Conservation (phyloP, 371 early-diverging fungal species). For the Mucor mucedo region DNA sequence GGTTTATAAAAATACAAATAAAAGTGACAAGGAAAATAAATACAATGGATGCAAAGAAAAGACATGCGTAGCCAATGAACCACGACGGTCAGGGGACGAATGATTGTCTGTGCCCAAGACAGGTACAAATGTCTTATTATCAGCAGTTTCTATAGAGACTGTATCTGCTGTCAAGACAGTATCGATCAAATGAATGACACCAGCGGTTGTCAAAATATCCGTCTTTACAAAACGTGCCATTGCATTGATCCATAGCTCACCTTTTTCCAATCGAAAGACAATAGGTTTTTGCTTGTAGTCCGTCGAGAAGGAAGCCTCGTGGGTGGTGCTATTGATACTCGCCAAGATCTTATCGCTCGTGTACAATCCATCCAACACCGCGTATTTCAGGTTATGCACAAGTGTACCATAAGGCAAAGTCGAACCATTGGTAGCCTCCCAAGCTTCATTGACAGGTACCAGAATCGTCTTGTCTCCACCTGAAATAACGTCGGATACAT, state of each 20-base stretch:
- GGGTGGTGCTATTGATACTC: too few species aligned
- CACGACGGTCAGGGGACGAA: neutral
- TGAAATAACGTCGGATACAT: slow-evolving; percentile 26
- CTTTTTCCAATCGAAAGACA: neutral
- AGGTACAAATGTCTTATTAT: neutral
- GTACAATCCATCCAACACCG: slow-evolving; percentile 14
- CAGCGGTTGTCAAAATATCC: slow-evolving; percentile 28
- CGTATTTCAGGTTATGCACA: slow-evolving; percentile 18
- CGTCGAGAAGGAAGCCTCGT: neutral
- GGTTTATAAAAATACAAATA: neutral
- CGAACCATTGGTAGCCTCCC: slow-evolving; percentile 9
- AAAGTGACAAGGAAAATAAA: neutral
- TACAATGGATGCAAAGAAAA: too few species aligned
- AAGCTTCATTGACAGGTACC: slow-evolving; percentile 25
- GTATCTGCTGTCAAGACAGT: slow-evolving; percentile 15
- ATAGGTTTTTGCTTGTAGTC: slow-evolving; percentile 1
- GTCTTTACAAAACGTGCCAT: slow-evolving; percentile 13
- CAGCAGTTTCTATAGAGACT: neutral
- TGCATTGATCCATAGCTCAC: neutral
- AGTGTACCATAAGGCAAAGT: slow-evolving; percentile 24
- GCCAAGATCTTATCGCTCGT: neutral
- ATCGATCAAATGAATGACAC: slow-evolving; percentile 33
- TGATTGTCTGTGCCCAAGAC: neutral
- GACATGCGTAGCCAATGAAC: too few species aligned
- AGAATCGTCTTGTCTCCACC: slow-evolving; percentile 24